Evolutionary conservation across 345 rosid genomes (phyloP), one percentile per base, ranked within the genome.

Genomic region (Citrus trifoliata): DNA sequence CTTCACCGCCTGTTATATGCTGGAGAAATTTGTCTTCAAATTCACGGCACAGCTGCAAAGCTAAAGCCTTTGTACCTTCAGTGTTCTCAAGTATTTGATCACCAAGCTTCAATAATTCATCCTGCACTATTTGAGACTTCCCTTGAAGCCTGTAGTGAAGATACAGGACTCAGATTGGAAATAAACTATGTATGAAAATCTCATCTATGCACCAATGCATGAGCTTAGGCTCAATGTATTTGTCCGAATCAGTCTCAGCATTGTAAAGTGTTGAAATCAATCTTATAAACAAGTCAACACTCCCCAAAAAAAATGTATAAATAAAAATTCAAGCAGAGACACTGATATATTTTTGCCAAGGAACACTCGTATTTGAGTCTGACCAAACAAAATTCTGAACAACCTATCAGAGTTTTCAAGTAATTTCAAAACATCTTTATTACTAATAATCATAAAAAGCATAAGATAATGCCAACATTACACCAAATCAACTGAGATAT

Each of bases 1-100:
- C 99, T 86, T 97, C 99, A 78, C 98, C 97, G 76, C 97, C 93
- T 14, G 86, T 85, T 75, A 97, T 86, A 86, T 97, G 99, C 75
- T 61, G 92, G 80, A 97, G 98, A 89, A 97, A 97, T 82, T 90
- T 94, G 82, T 97, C 99, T 82, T 97, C 98, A 88, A 93, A 97
- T 82, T 97, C 98, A 78, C 99, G 98, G 78, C 99, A 97, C 53
- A 97, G 91, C 91, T 94, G 97, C 95, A 97, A 89, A 69, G 98
- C 99, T 65, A 97, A 78, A 78, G 98, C 98, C 88, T 91, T 88
- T 46, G 99, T 94, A 74, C 99, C 98, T 90, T 97, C 99, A 69
- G 94, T 80, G 85, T 93, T 91, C 77, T 74, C 81, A 80, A 93
- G 92, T 92, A 94, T 88, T 79, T 89, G 93, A 80, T 88, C 98